Evolutionary conservation across 768 basidiomycete species (phyloP).

Genomic region (Gymnopilus junonius): DNA sequence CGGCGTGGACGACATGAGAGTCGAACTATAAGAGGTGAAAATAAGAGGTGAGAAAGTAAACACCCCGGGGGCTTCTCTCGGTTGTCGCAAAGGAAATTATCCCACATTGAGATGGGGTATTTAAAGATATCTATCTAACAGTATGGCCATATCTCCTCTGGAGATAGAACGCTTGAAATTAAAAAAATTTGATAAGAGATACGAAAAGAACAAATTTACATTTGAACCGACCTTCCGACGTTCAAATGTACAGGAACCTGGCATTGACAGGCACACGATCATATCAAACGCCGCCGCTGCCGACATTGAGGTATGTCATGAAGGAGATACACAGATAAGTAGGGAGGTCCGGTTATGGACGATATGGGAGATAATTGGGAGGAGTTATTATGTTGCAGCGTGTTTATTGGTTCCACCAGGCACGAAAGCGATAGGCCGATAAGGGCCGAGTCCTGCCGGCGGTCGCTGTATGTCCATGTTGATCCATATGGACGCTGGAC

Average conservation of each 20-base stretch:
- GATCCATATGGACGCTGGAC: not conserved
- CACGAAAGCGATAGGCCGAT: not conserved
- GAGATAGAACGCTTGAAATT: not conserved
- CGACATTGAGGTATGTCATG: not conserved
- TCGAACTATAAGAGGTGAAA: not conserved
- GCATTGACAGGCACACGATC: not conserved
- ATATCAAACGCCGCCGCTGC: not conserved
- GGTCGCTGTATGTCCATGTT: not conserved
- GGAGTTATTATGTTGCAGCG: not conserved
- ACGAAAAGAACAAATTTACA: not conserved
- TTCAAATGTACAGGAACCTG: not conserved
- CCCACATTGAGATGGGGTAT: not conserved
- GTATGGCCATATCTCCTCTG: not conserved
- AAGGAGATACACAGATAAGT: not conserved
- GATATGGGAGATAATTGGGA: not conserved
- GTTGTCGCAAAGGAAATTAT: not conserved
- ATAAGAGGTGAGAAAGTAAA: not conserved
- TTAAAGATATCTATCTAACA: slow-evolving; percentile 1
- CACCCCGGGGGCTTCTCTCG: not conserved
- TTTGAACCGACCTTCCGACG: not conserved
- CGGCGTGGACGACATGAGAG: slow-evolving; percentile 14
- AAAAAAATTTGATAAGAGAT: not conserved
- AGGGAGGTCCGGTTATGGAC: not conserved
- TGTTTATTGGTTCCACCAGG: not conserved
- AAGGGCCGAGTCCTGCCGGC: not conserved